Percentiles rank a stretch among this genome's conserved stretches.
Evolutionary conservation across 2,329 filamentous ascomycete species (phyloP).

Genomic region (Thermothelomyces thermophilus): DNA sequence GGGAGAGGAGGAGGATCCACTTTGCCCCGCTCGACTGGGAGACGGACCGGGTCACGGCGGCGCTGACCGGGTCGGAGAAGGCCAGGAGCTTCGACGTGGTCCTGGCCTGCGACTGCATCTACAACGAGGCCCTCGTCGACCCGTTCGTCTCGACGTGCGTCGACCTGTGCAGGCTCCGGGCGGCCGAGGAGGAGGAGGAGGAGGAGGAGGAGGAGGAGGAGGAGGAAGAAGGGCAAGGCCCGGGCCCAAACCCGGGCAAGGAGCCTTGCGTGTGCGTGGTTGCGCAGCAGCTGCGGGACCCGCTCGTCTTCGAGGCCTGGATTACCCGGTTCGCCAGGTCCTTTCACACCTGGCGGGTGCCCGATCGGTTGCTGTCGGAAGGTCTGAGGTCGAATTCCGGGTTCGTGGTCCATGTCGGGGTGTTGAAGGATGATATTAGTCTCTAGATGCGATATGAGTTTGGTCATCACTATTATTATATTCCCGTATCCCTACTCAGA

Average conservation of each 20-base stretch:
- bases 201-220: background rate
- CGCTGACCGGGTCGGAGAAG: constrained; percentile 31
- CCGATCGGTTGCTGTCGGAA: constrained; percentile 53
- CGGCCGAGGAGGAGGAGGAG: constrained; percentile 4
- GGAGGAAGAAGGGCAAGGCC: too few species aligned
- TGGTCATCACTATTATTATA: too few species aligned
- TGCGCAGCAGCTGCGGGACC: constrained; percentile 80
- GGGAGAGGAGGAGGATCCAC: constrained; percentile 33
- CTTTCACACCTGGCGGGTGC: constrained; percentile 73
- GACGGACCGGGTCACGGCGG: constrained; percentile 45
- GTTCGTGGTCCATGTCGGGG: constrained; percentile 75
- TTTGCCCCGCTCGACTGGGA: constrained; percentile 80
- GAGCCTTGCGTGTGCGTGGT: constrained; percentile 66
- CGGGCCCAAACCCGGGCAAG: too few species aligned
- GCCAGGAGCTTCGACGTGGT: constrained; percentile 59
- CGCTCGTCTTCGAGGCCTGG: constrained; percentile 82
- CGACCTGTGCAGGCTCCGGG: constrained; percentile 61
- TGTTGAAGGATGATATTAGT: constrained; percentile 40
- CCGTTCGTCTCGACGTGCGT: constrained; percentile 78
- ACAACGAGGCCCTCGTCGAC: constrained; percentile 78
- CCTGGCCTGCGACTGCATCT: constrained; percentile 88
- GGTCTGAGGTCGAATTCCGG: constrained; percentile 59
- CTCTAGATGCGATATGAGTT: constrained; percentile 2
- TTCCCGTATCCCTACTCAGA: too few species aligned
- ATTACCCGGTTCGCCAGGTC: constrained; percentile 56